These are phyloP conservation scores for Mortierella sp. DNA, from an alignment of 371 early-diverging fungal species.

Conservation along the genomic window DNA sequence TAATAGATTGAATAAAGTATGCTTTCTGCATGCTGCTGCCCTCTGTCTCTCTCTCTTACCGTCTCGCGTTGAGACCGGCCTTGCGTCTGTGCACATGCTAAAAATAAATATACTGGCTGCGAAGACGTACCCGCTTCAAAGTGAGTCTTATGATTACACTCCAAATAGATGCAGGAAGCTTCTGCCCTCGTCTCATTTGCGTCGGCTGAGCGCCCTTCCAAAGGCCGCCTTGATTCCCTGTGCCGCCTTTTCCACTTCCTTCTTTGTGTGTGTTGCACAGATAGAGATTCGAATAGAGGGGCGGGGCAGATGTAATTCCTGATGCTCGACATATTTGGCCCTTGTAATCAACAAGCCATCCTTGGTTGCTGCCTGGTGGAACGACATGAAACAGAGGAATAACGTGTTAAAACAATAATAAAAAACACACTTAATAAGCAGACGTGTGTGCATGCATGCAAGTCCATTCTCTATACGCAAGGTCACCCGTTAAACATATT, in stretches of 20 bases:
- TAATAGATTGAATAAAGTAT: background rate
- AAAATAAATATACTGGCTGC: slow-evolving; percentile 2
- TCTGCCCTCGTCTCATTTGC: slow-evolving; percentile 28
- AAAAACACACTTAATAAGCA: too few relatives aligned
- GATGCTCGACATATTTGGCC: slow-evolving; percentile 88
- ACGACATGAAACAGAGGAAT: background rate
- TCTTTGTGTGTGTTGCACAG: slow-evolving; percentile 79
- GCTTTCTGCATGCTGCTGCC: background rate
- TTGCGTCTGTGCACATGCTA: background rate
- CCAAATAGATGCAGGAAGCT: slow-evolving; percentile 18
- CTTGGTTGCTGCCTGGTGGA: slow-evolving; percentile 63
- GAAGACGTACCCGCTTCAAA: background rate
- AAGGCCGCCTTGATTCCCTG: slow-evolving; percentile 68
- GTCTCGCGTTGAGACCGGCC: background rate
- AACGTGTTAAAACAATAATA: background rate
- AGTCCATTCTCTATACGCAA: slow-evolving; percentile 3
- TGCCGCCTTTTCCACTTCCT: slow-evolving; percentile 89
- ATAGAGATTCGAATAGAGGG: slow-evolving; percentile 89
- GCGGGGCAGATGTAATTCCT: slow-evolving; percentile 80
- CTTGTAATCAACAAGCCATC: slow-evolving; percentile 87
- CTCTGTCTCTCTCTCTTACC: background rate
- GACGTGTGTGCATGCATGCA: background rate
- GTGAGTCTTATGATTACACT: background rate
- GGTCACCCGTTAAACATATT: background rate
- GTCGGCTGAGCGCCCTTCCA: slow-evolving; percentile 64